A percentile compares a stretch with the other conserved stretches of the same genome.
Conservation (phyloP, 345 rosid genomes). For the Aegle marmelos region DNA sequence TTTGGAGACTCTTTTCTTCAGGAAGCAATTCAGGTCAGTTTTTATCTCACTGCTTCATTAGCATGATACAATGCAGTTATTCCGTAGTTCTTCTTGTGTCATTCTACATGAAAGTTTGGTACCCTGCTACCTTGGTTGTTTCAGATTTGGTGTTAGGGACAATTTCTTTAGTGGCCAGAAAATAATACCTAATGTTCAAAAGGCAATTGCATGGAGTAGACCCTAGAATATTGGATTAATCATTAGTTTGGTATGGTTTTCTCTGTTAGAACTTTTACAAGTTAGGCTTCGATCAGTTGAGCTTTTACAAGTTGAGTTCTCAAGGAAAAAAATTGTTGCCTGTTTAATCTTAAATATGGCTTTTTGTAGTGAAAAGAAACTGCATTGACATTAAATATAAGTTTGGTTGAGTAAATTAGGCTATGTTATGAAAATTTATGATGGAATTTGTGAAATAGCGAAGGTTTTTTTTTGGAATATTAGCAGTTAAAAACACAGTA, state of each 20-base stretch:
- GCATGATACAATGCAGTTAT: background rate
- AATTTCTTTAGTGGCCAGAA: conserved; percentile 5
- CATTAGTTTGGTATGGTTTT: background rate
- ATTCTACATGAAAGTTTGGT: background rate
- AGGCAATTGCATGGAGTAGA: conserved; percentile 6
- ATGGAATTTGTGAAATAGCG: background rate
- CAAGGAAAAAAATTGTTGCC: background rate
- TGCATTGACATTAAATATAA: background rate
- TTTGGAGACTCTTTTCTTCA: conserved; percentile 96
- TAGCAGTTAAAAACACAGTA: background rate
- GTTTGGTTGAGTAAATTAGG: background rate
- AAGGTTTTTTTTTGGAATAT: background rate
- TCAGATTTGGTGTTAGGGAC: background rate
- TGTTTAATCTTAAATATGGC: background rate
- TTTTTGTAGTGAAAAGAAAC: background rate
- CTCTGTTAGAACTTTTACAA: background rate
- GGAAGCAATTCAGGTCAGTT: conserved; percentile 88
- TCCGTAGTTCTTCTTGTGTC: conserved; percentile 14
- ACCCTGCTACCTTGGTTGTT: background rate
- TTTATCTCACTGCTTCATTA: conserved; percentile 9
- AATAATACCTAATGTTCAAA: background rate
- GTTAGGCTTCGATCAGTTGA: background rate
- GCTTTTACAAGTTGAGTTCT: background rate
- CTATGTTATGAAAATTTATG: background rate
- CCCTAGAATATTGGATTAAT: background rate